Base-by-base conservation (phyloP, 1,284 basidiomycete species). In the Heliocybe sulcata region DNA sequence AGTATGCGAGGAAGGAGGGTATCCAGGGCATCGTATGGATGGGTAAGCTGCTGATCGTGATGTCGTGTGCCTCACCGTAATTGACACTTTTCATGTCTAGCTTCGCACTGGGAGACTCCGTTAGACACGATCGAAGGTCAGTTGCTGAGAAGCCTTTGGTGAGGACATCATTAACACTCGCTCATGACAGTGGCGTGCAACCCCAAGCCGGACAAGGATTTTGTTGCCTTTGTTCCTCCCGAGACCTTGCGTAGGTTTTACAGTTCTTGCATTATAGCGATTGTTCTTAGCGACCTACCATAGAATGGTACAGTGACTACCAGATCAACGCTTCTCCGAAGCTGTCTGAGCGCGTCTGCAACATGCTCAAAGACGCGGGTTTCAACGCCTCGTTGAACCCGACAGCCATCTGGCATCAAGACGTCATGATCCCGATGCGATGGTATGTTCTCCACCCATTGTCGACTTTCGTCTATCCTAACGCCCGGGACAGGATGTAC, bases 351-450 rank as follows among this genome's bases (percentile, higher is more conserved):
- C n/a, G 20, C 3, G 49, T 48, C 49, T 29, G 29, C 26, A 48
- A 55, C 8, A 55, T 51, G 35, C 49, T 55, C 23, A 49, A 38
- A 8, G 33, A 38, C 19, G 54, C 54, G 6, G 54, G 54, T 9
- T 52, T 55, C 54, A 52, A 55, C 35, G 54, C 29, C 14, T 42
- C 49, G 10, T 31, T 55, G 31, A 55, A 55, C 20, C 47, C 49
- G 6, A 31, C 49, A 49, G 54, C 54, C 14, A 55, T 55, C 50
- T 55, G 54, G 54, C 54, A 55, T 27, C 54, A 55, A 20, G 54
- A 55, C 26, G 54, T 55, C n/a, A 55, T 55, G 54, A 55, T 55
- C 14, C 54, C 54, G 11, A 51, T 55, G 23, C 54, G 54, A 25
- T 55, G 54, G 54, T 55, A 45, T 9, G 53, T n/a, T n/a, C n/a